Evolutionary conservation across 192 early-diverging fungal species (phyloP), one percentile per base, ranked within the genome.

Genomic region (Coemansia sp.): DNA sequence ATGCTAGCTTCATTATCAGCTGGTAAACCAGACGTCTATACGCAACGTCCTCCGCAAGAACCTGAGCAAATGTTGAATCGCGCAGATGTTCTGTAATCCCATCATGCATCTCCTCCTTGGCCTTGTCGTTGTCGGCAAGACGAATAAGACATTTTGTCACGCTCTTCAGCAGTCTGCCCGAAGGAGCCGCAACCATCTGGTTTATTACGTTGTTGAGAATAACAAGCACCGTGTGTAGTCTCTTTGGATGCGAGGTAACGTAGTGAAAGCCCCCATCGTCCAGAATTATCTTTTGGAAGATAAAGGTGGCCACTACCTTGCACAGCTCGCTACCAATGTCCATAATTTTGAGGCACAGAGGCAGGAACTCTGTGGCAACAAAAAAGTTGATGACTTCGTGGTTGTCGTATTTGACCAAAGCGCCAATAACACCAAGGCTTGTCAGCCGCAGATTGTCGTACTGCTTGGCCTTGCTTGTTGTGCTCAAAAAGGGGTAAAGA

Each of bases 221-320:
- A 7, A 93, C 94, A n/a, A 90, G 89, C 7, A 99, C 95, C 49
- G 96, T 96, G 68, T 93, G 95, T 75, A 99, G 93, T 7, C 97
- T 88, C 68, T 83, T 80, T 13, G 82, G 81, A 61, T 86, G 73
- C 61, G 75, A 74, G 5, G 72, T 84, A 20, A 84, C 69, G 43
- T 81, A 76, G 49, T 70, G 86, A 53, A 99, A 86, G 2, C 97
- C 97, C 67, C 92, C 90, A 37, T 98, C 95, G 75, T 98, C 95
- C 48, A 94, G 77, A 25, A 99, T 86, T 37, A 99, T 98, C 67
- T 97, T 94, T 79, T 99, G 96, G 44, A 99, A 95, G 66, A 99
- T 97, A 81, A 99, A 98, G 25, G 96, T 99, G n/a, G 97, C 97
- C 42, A 99, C 97, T 38, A 95, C 96, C 72, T 99, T 99, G 64